phyloP scores from a whole-genome alignment of 768 basidiomycete species.

The Macrolepiota dolichaula region DNA sequence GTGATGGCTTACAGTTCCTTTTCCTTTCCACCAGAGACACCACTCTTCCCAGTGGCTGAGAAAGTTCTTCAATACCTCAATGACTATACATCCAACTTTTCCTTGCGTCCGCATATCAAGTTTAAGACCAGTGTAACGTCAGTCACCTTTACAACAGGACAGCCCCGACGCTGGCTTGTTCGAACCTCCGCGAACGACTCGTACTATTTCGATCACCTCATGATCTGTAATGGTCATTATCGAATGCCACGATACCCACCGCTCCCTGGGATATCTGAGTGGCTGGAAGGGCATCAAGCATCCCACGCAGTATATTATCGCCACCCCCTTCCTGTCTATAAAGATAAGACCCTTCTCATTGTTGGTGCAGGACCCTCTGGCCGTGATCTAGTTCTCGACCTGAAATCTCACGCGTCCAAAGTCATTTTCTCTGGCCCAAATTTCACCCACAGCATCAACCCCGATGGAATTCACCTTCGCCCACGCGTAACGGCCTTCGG shows the following conservation, averaged over 20 bases:
- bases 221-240: constrained; percentile 79
- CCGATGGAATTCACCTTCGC: constrained; percentile 33
- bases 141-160: constrained; percentile 32
- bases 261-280: constrained; percentile 54
- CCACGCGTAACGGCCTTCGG: constrained; percentile 41
- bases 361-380: constrained; percentile 65
- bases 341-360: constrained; percentile 41
- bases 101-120: constrained; percentile 57
- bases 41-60: constrained; percentile 62
- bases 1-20: constrained; percentile 67
- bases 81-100: constrained; percentile 59
- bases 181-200: constrained; percentile 27
- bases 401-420: constrained; percentile 37
- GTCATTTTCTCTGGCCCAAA: constrained; percentile 57
- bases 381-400: constrained; percentile 59
- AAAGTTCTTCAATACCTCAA: constrained; percentile 68
- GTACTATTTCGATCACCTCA: constrained; percentile 54
- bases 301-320: constrained; percentile 72
- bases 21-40: constrained; percentile 67
- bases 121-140: constrained; percentile 56
- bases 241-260: constrained; percentile 58
- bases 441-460: constrained; percentile 25
- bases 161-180: constrained; percentile 44
- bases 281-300: constrained; percentile 51
- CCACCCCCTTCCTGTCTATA: constrained; percentile 33